Evolutionary conservation across 2,329 filamentous ascomycete species (phyloP).

Genomic region (Penicillium sp.): DNA sequence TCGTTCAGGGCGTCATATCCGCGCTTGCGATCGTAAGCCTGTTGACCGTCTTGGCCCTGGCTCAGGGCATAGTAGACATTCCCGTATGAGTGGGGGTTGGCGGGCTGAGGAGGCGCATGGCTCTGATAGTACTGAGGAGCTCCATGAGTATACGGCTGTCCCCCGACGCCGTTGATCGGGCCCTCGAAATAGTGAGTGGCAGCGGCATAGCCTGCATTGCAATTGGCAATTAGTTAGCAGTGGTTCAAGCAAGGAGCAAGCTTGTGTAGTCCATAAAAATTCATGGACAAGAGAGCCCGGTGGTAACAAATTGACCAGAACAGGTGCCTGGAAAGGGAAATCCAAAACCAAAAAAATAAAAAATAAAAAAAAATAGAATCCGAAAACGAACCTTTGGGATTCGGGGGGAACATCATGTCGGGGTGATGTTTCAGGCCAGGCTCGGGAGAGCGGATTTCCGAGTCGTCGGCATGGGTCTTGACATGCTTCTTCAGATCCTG

Average conservation of each 20-base stretch:
- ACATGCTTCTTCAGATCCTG: slow-evolving; percentile 99
- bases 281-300: neutral
- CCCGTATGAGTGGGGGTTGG: slow-evolving; percentile 59
- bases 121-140: slow-evolving; percentile 54
- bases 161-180: slow-evolving; percentile 50
- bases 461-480: slow-evolving; percentile 97
- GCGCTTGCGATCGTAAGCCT: slow-evolving; percentile 72
- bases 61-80: slow-evolving; percentile 76
- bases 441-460: slow-evolving; percentile 68
- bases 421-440: slow-evolving; percentile 49
- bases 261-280: neutral
- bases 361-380: neutral
- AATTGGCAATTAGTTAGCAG: neutral
- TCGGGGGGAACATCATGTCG: slow-evolving; percentile 41
- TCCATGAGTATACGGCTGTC: slow-evolving; percentile 42
- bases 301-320: neutral
- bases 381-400: slow-evolving; percentile 36
- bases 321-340: neutral
- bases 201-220: slow-evolving; percentile 29
- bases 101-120: slow-evolving; percentile 53
- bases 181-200: slow-evolving; percentile 57
- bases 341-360: too few relatives aligned
- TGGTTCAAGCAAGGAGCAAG: neutral
- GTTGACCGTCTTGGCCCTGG: slow-evolving; percentile 63
- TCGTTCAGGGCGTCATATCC: slow-evolving; percentile 87